Percentiles rank a stretch among this genome's conserved stretches.
Conservation (phyloP, 2,329 filamentous ascomycete species). For the Beauveria bassiana region DNA sequence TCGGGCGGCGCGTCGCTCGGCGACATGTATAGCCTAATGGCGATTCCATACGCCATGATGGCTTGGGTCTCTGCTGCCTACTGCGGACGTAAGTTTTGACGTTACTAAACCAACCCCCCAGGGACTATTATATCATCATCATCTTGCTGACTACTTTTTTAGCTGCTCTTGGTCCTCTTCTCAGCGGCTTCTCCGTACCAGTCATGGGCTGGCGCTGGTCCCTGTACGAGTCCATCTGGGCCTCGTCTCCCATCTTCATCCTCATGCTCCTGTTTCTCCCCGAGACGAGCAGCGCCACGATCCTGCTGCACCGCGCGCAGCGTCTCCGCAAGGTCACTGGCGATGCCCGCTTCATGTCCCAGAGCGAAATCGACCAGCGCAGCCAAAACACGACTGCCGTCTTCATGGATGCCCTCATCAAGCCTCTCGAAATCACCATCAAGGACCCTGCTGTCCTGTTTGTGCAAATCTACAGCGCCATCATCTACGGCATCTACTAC, state of each 20-base stretch:
- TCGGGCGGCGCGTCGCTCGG: slow-evolving; percentile 45
- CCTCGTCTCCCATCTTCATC: slow-evolving; percentile 50
- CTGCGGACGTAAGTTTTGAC: slow-evolving; percentile 30
- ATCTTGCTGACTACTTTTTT: slow-evolving; percentile 4
- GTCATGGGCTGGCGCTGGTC: slow-evolving; percentile 57
- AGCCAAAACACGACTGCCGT: slow-evolving; percentile 40
- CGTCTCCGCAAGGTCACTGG: slow-evolving; percentile 56
- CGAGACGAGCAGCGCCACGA: slow-evolving; percentile 52
- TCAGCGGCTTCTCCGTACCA: slow-evolving; percentile 53
- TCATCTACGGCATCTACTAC: slow-evolving; percentile 56
- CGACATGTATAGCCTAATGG: slow-evolving; percentile 47
- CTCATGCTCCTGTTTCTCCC: slow-evolving; percentile 55
- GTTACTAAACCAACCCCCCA: no score
- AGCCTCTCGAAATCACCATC: slow-evolving; percentile 51
- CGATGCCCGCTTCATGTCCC: slow-evolving; percentile 47
- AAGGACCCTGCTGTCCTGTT: slow-evolving; percentile 57
- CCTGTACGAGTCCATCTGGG: slow-evolving; percentile 56
- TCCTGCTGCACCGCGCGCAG: slow-evolving; percentile 52
- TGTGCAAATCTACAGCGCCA: slow-evolving; percentile 52
- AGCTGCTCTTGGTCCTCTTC: slow-evolving; percentile 50
- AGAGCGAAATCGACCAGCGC: slow-evolving; percentile 57
- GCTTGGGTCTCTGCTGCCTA: slow-evolving; percentile 50
- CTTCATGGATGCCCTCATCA: slow-evolving; percentile 49
- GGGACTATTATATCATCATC: no score
- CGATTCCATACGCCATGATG: slow-evolving; percentile 50